Base-by-base conservation (phyloP, 768 basidiomycete species). In the Collybia sordida region DNA sequence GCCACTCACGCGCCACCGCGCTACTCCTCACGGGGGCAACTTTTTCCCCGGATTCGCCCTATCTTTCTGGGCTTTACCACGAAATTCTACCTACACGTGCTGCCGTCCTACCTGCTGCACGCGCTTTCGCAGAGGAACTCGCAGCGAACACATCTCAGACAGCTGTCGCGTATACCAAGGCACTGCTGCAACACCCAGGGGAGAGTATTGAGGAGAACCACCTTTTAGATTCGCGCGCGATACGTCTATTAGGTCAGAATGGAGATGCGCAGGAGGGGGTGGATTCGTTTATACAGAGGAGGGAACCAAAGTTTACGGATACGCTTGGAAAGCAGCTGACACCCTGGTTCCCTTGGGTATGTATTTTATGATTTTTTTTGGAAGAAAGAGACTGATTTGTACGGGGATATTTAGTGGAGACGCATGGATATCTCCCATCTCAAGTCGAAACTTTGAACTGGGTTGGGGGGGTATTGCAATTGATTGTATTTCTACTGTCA, bases 181-280 rank as follows among this genome's bases (percentile, higher is more conserved):
- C 71, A 3, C 62, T 83, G 18, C 57, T 84, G 4, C 77, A 78
- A 54, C 73, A 77, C 50, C 74, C 80, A 1, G 78, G 74, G 7
- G 65, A 73, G 47, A 74, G 68, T 6, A 64, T 72, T 34, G 81
- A 84, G 59, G 79, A 79, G 56, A 80, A 78, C 47, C 80, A 83
- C 49, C 54, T 82, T 3, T 56, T 75, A 15, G 81, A 83, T 53
- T 82, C 82, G 8, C 63, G 73, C 14, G 74, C 70, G 4, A 73
- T 83, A 19, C 64, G 70, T 21, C 56, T 74, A 19, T 54, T 77
- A 0, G 77, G 63, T 0, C 59, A 52, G 17, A 65, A 69, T 4
- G 55, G 54, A 7, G 82, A 82, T 52, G 75, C 71, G 0, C 61
- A 59, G 12, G 81, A 82, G 51, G 81, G 81, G 3, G 71, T 71